Evolutionary conservation across 805 yeast genomes (phyloP), one percentile per base, ranked within the genome.

Genomic region (Wickerhamiella qilinensis): DNA sequence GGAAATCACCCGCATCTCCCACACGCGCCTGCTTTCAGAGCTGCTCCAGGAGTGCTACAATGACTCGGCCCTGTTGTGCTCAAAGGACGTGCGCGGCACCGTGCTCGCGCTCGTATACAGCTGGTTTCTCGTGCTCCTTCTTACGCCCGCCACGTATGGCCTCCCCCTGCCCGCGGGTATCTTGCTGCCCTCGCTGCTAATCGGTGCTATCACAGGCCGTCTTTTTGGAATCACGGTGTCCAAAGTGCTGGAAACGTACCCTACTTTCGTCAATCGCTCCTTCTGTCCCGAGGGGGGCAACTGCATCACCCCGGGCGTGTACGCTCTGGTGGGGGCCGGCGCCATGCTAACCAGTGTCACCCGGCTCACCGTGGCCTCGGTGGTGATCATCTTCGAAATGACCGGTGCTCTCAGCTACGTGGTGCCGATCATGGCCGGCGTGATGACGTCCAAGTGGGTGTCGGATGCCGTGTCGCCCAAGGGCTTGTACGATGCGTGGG

Each of bases 111-210:
- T 71, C 9, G 32, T 59, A 2, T 60, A 64, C 33, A 63, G 70
- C 15, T 53, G 63, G 1, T 31, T 68, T 1, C 65, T 69, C 38
- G 84, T 80, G 1, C 65, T 75, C 37, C 39, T 75, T 0, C 59
- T 80, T n/a, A 62, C 83, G 0, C 67, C 82, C 0, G 75, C 77
- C 46, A 65, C 88, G 0, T 79, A 72, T 55, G 85, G 93, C 1
- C 63, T 75, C 2, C 63, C 68, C 20, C 61, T 84, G 12, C 98
- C 98, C 0, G 93, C 96, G n/a, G 98, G 98, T 14, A 83, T 88
- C 4, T 79, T 91, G 59, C 93, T 91, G 38, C 98, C 98, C 2
- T 81, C 94, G 1, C 83, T 91, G 93, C 86, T 94, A 0, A 80
- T 85, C 1, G 98, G 98, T 18, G 96, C 97, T 0, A 73, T 94